phyloP scores from a whole-genome alignment of 352 stramenopile genomes.

The Pythium plurisporium region DNA sequence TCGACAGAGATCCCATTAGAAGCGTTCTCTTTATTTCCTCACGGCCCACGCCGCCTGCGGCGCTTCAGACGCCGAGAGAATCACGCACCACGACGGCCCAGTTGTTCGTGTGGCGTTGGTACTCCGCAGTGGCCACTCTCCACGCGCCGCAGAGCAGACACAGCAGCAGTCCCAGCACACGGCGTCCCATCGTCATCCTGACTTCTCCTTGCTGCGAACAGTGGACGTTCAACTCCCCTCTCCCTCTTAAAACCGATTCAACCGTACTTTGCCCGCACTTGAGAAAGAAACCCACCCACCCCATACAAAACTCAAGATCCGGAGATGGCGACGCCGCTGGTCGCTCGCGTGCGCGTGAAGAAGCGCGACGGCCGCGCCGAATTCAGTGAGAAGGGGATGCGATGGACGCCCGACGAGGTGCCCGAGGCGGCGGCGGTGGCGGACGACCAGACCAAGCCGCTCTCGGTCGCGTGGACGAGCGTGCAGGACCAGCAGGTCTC shows the following conservation, averaged over 20 bases:
- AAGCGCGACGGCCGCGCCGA: slow-evolving; percentile 68
- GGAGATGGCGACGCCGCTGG: slow-evolving; percentile 32
- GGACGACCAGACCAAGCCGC: slow-evolving; percentile 8
- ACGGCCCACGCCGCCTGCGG: neutral
- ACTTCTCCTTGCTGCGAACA: neutral
- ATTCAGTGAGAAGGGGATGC: slow-evolving; percentile 51
- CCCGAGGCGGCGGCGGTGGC: slow-evolving; percentile 16
- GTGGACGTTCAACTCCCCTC: neutral
- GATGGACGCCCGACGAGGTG: slow-evolving; percentile 47
- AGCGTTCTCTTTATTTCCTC: neutral
- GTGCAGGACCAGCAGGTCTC: slow-evolving; percentile 83
- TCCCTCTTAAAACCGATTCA: slow-evolving; percentile 4
- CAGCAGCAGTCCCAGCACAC: neutral
- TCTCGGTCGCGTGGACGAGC: slow-evolving; percentile 59
- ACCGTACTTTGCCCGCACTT: slow-evolving; percentile 3
- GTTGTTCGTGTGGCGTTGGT: slow-evolving; percentile 82
- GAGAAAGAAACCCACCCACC: neutral
- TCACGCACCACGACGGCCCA: slow-evolving; percentile 76
- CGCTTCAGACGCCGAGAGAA: neutral
- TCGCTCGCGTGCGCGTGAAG: slow-evolving; percentile 67
- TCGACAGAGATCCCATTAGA: neutral
- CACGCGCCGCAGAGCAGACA: slow-evolving; percentile 10
- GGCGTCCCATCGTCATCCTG: neutral
- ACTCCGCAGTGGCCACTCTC: slow-evolving; percentile 22
- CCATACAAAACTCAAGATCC: neutral